phyloP scores from a whole-genome alignment of 1,284 basidiomycete species.

The Volvariella surrecta region DNA sequence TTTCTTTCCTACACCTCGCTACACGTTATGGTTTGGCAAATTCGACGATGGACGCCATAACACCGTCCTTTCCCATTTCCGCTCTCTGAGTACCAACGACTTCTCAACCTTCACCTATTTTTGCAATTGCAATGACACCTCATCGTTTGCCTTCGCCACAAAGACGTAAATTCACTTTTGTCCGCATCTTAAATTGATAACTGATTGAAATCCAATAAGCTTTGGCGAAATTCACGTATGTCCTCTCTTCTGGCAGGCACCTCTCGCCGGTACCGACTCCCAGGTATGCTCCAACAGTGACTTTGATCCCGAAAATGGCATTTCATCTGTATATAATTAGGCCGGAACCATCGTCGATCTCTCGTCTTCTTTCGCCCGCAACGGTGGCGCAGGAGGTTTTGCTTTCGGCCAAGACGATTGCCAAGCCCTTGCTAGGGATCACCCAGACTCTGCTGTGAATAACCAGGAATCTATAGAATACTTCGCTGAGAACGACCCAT shows the following conservation, averaged over 20 bases:
- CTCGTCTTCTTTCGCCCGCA: conserved; percentile 26
- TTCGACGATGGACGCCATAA: conserved; percentile 29
- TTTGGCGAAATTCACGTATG: conserved; percentile 5
- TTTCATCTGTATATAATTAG: no score
- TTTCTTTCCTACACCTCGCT: conserved; percentile 26
- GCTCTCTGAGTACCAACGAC: conserved; percentile 22
- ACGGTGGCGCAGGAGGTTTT: conserved; percentile 27
- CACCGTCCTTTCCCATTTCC: conserved; percentile 32
- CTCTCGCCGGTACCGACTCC: conserved; percentile 5
- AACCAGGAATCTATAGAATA: conserved; percentile 36
- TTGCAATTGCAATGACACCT: conserved; percentile 38
- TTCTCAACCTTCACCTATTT: conserved; percentile 30
- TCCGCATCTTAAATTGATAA: conserved; percentile 20
- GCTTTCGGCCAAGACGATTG: conserved; percentile 27
- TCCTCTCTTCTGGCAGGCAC: conserved; percentile 5
- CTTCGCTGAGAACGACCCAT: conserved; percentile 33
- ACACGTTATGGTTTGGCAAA: conserved; percentile 41
- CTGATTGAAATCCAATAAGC: not conserved
- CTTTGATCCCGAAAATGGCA: no score
- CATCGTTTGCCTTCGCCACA: no score
- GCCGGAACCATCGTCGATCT: conserved; percentile 21
- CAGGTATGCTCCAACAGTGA: no score
- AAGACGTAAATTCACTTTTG: conserved; percentile 37
- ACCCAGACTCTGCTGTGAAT: conserved; percentile 22
- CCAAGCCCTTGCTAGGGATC: conserved; percentile 24